Base-by-base conservation (phyloP, 2,329 filamentous ascomycete genomes). In the Penicillium sp. region DNA sequence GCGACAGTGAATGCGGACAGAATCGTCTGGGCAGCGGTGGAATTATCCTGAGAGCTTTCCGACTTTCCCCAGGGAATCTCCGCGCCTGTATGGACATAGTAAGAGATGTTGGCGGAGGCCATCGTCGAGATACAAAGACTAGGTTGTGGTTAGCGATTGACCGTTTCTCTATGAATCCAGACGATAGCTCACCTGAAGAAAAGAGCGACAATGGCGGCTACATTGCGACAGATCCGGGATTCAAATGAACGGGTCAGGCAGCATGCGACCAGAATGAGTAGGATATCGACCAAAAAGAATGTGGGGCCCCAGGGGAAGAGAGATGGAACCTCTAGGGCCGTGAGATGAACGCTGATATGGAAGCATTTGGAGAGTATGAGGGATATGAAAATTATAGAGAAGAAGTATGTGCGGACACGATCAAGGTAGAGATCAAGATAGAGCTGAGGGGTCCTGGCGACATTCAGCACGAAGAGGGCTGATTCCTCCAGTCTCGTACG, bases 11-110 rank as follows among this genome's bases (percentile, higher is more conserved):
- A 50, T n/a, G 56, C 61, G 9, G 57, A 57, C 48, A 65, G 30
- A 3, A 64, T 54, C 4, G 57, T 52, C 33, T 50, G 45, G 25
- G 48, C 47, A 40, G 57, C 30, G 9, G 30, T 50, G 4, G 55
- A 46, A 28, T 44, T 54, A 17, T 55, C 51, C 28, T 58, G 50
- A 14, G 63, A 59, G 26, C 42, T 49, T 12, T 53, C 53, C 8
- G 53, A 41, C 42, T 62, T 55, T 7, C 58, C 57, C 65, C 64
- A 67, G 38, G 61, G 57, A 9, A 67, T 66, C 50, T 67, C 65
- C 12, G 43, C 44, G 10, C 65, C 65, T 7, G 50, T 63, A n/a
- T 55, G 50, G 16, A 60, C 26, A 11, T 60, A 65, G 42, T 62
- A 61, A 11, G 63, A 61, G 48, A 62, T 62, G 17, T 63, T 67